Conservation (phyloP, 306 rosid genomes). For the Fragaria nilgerrensis region DNA sequence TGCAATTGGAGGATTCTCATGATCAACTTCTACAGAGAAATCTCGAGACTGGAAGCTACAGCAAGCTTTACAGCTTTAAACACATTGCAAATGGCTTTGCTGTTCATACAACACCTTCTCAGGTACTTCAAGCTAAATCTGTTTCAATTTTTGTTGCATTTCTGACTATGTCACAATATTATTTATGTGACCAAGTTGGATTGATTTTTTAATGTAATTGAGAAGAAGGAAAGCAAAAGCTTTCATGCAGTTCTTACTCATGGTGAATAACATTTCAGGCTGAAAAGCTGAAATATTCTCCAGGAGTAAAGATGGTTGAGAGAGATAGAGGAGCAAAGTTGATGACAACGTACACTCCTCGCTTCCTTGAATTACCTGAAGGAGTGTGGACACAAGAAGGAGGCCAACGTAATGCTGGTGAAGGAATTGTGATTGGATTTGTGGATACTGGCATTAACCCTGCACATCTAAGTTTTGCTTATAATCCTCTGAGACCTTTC, state of each 20-base stretch:
- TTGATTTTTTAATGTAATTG: not conserved
- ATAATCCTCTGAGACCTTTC: conserved; percentile 39
- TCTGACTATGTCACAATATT: not conserved
- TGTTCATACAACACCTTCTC: conserved; percentile 71
- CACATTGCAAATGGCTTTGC: conserved; percentile 75
- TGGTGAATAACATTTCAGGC: conserved; percentile 23
- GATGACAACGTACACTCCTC: conserved; percentile 55
- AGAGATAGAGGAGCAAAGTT: conserved; percentile 51
- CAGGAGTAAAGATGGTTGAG: conserved; percentile 42
- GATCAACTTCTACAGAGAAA: conserved; percentile 51
- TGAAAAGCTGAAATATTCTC: conserved; percentile 26
- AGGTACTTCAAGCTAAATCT: conserved; percentile 37
- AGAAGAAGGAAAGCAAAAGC: not conserved
- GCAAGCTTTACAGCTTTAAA: conserved; percentile 66
- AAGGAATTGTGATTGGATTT: conserved; percentile 71
- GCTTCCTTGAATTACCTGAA: conserved; percentile 34
- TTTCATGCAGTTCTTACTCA: not conserved
- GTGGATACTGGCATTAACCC: conserved; percentile 84
- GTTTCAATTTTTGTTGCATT: not conserved
- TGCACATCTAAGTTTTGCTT: conserved; percentile 67
- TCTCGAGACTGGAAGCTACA: conserved; percentile 63
- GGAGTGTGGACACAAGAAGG: conserved; percentile 59
- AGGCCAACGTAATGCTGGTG: conserved; percentile 42
- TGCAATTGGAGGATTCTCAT: conserved; percentile 50
- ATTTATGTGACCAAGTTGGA: not conserved